phyloP scores from a whole-genome alignment of 805 yeast genomes.

The Metschnikowia vanudenii region DNA sequence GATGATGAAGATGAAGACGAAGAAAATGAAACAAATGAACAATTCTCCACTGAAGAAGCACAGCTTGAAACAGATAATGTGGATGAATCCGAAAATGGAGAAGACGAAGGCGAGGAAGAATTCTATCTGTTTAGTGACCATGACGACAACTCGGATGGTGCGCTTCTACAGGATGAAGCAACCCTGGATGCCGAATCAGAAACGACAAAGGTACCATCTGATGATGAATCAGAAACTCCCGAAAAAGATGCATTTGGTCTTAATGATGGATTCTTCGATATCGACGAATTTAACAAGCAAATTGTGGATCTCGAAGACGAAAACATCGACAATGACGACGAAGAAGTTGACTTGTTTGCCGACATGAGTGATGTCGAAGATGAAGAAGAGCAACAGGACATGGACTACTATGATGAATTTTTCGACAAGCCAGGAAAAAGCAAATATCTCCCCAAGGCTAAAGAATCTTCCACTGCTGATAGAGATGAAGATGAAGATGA shows the following conservation, averaged over 20 bases:
- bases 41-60: conserved; percentile 16
- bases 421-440: conserved; percentile 47
- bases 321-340: conserved; percentile 35
- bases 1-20: conserved; percentile 28
- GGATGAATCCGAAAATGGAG: conserved; percentile 19
- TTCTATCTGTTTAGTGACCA: conserved; percentile 16
- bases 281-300: conserved; percentile 79
- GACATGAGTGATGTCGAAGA: conserved; percentile 31
- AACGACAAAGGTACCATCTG: conserved; percentile 12
- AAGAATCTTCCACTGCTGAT: conserved; percentile 26
- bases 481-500: conserved; percentile 36
- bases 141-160: conserved; percentile 21
- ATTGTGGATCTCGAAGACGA: conserved; percentile 60
- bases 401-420: conserved; percentile 64
- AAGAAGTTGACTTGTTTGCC: conserved; percentile 44
- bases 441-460: conserved; percentile 17
- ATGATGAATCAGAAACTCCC: conserved; percentile 11
- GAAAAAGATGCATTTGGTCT: conserved; percentile 59
- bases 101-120: conserved; percentile 6
- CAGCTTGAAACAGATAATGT: conserved; percentile 8
- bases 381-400: conserved; percentile 44
- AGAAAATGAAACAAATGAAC: conserved; percentile 18
- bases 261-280: conserved; percentile 80
- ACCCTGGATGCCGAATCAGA: conserved; percentile 21
- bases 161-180: conserved; percentile 9